Evolutionary conservation across 2,329 filamentous ascomycete genomes (phyloP), one percentile per base, ranked within the genome.

Genomic region (Botrytis paeoniae): DNA sequence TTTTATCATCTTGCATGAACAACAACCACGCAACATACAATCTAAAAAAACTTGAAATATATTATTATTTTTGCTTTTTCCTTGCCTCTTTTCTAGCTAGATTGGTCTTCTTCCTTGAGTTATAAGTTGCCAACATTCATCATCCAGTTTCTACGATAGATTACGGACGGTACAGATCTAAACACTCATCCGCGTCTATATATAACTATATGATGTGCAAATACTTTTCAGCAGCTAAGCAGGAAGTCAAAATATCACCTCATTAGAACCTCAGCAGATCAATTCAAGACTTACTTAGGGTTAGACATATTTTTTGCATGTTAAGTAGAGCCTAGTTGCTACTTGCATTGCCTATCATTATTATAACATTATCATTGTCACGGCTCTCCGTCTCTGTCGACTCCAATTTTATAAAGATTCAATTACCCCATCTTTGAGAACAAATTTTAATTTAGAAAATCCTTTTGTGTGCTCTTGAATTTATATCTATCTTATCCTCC

Each of bases 241-340:
- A 68, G n/a, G 48, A 57, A 68, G 35, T 41, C 25, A 57, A 20
- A 57, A 41, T 57, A 68, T 68, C 48, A 68, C 65, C 65, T 68
- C 65, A 57, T 57, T 37, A 68, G 57, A 35, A 22, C 64, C 48
- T 68, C 64, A 68, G 64, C 45, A 54, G 64, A 68, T 68, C 64
- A 48, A 22, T 57, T n/a, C 64, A 41, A 68, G 64, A 39, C 37
- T n/a, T 54, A 41, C 51, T 57, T 29, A 7, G 6, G 51, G 6
- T 57, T 57, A 57, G 51, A 57, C n/a, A 32, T 54, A 41, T 57
- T 37, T 57, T 45, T 22, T 54, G 45, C 10, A 45, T 22, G 29
- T 57, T n/a, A 14, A 68, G 48, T 68, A 68, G 64, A 68, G 64
- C 32, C 5, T 57, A 68, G 37, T 9, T 57, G 32, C 35, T 54